Percentiles rank a stretch among this genome's conserved stretches.
These are phyloP conservation scores for Scheffersomyces cryptocercus DNA, from an alignment of 1,139 yeast genomes.

Conservation along the genomic window DNA sequence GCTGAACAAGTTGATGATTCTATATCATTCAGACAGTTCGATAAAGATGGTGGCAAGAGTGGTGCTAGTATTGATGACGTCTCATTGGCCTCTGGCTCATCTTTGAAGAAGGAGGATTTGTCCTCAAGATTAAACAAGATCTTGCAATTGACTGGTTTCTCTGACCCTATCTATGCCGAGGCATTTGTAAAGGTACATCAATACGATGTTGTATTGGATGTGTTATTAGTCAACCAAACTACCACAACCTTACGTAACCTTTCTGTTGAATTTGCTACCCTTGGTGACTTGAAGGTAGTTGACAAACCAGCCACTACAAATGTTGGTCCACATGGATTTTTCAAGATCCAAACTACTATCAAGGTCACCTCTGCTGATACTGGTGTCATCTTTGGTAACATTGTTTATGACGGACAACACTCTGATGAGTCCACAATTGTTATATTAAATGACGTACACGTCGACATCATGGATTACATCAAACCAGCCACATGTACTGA, in stretches of 20 bases:
- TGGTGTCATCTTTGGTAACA: slow-evolving; percentile 84
- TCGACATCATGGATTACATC: slow-evolving; percentile 96
- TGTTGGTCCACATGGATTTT: slow-evolving; percentile 95
- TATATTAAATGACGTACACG: slow-evolving; percentile 90
- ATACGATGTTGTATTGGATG: slow-evolving; percentile 93
- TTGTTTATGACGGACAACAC: slow-evolving; percentile 94
- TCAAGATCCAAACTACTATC: slow-evolving; percentile 82
- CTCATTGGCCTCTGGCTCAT: slow-evolving; percentile 46
- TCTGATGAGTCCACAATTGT: slow-evolving; percentile 90
- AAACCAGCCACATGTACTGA: slow-evolving; percentile 92
- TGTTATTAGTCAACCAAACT: slow-evolving; percentile 92
- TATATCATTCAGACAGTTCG: slow-evolving; percentile 80
- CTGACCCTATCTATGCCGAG: slow-evolving; percentile 97
- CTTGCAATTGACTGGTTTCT: slow-evolving; percentile 92
- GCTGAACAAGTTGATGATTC: slow-evolving; percentile 86
- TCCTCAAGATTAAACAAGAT: slow-evolving; percentile 84
- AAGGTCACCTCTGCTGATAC: slow-evolving; percentile 98
- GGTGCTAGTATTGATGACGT: slow-evolving; percentile 54
- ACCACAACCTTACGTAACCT: slow-evolving; percentile 86
- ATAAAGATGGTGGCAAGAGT: slow-evolving; percentile 33
- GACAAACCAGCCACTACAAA: slow-evolving; percentile 93
- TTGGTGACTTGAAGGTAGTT: slow-evolving; percentile 93
- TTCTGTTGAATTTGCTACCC: slow-evolving; percentile 92
- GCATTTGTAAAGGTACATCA: slow-evolving; percentile 95
- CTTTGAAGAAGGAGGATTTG: slow-evolving; percentile 55